These are phyloP conservation scores for Mortierella sp. DNA, from an alignment of 371 early-diverging fungal genomes.

Conservation along the genomic window DNA sequence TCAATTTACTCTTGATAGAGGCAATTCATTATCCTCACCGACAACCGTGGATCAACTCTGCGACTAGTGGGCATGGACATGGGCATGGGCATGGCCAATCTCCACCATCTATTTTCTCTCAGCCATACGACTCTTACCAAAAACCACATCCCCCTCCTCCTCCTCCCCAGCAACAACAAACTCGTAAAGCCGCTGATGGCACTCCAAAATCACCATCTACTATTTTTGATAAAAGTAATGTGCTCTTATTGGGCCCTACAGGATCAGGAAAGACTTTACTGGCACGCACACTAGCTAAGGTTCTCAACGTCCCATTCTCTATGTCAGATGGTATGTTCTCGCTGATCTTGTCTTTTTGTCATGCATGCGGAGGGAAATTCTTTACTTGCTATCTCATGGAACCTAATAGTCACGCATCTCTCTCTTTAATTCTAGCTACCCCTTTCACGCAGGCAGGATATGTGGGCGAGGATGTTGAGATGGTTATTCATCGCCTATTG, in stretches of 20 bases:
- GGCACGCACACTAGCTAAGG: conserved; percentile 86
- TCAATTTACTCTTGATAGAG: conserved; percentile 19
- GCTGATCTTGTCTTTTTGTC: neutral
- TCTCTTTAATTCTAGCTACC: conserved; percentile 62
- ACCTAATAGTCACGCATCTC: neutral
- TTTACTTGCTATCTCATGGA: neutral
- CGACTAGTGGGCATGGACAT: conserved; percentile 36
- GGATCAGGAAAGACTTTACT: conserved; percentile 88
- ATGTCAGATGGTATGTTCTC: conserved; percentile 80
- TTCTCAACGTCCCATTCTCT: conserved; percentile 91
- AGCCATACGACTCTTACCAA: conserved; percentile 51
- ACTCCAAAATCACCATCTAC: conserved; percentile 44
- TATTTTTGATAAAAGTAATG: conserved; percentile 90
- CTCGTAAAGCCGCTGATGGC: conserved; percentile 11
- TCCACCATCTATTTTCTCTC: conserved; percentile 53
- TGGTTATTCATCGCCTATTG: conserved; percentile 85
- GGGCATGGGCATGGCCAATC: conserved; percentile 13
- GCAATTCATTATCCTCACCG: conserved; percentile 53
- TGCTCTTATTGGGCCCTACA: conserved; percentile 88
- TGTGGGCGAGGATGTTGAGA: conserved; percentile 95
- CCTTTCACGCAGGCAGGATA: conserved; percentile 95
- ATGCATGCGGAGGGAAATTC: neutral
- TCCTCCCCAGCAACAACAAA: conserved; percentile 22
- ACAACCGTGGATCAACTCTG: conserved; percentile 54
- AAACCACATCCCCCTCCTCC: conserved; percentile 22